Conservation (phyloP, 768 basidiomycete genomes). For the Leccinum variicolor region DNA sequence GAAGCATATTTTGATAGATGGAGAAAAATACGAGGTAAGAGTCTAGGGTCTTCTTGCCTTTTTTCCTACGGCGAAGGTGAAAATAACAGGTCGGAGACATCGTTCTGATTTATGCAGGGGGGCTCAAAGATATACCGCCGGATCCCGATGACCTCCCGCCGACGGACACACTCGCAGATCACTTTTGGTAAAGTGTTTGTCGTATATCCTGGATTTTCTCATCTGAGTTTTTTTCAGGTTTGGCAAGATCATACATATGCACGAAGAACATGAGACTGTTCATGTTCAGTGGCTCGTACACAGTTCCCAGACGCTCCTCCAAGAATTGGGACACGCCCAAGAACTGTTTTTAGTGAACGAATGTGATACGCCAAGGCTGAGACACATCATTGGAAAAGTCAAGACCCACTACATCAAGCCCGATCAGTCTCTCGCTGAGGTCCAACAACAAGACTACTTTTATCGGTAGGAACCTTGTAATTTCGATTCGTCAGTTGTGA, state of each 20-base stretch:
- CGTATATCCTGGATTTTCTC: neutral
- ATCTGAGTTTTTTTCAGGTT: conserved; percentile 47
- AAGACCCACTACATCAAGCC: conserved; percentile 36
- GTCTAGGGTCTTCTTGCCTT: neutral
- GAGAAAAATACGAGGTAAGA: conserved; percentile 42
- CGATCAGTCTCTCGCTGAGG: conserved; percentile 22
- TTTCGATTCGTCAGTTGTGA: conserved; percentile 1
- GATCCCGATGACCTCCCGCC: conserved; percentile 33
- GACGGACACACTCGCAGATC: conserved; percentile 46
- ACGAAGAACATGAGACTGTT: conserved; percentile 37
- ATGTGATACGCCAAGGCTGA: conserved; percentile 41
- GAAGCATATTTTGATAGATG: conserved; percentile 42
- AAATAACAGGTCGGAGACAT: conserved; percentile 58
- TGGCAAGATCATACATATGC: conserved; percentile 56
- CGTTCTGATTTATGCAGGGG: conserved; percentile 47
- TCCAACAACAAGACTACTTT: conserved; percentile 45
- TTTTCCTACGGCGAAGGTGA: conserved; percentile 2
- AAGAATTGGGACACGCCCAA: conserved; percentile 56
- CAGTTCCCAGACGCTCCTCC: conserved; percentile 55
- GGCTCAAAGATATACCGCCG: conserved; percentile 30
- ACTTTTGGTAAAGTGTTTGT: conserved; percentile 54
- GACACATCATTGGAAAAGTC: conserved; percentile 18
- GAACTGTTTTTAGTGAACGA: conserved; percentile 62
- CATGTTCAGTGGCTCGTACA: conserved; percentile 81
- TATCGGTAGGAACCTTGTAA: conserved; percentile 44